phyloP scores from a whole-genome alignment of 2,329 filamentous ascomycete species.

The Aspergillus sp. region DNA sequence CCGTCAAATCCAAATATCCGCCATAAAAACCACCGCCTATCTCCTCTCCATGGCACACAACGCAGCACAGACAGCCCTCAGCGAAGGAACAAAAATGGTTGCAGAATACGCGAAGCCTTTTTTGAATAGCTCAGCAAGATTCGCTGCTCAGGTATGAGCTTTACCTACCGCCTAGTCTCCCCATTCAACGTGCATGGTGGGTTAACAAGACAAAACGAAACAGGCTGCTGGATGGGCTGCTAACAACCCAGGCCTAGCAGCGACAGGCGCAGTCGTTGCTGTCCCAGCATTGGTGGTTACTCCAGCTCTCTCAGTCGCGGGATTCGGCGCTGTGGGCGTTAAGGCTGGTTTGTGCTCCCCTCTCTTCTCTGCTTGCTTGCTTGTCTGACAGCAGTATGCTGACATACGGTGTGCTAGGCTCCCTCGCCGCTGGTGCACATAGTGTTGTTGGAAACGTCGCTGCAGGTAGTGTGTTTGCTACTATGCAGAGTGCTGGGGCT shows the following conservation, averaged over 20 bases:
- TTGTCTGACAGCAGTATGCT: background rate
- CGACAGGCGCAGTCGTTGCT: background rate
- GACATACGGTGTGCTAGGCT: background rate
- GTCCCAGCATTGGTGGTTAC: background rate
- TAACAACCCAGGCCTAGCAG: background rate
- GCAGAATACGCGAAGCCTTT: background rate
- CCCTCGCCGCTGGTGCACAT: constrained; percentile 6
- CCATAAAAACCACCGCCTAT: background rate
- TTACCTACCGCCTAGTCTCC: background rate
- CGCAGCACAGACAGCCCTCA: background rate
- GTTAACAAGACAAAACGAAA: background rate
- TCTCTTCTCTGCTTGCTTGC: background rate
- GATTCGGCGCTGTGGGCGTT: background rate
- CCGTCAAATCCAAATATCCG: background rate
- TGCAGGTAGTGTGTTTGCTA: constrained; percentile 6
- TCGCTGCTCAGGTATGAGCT: background rate
- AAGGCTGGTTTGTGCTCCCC: background rate
- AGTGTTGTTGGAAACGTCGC: constrained; percentile 13
- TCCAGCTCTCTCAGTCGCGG: background rate
- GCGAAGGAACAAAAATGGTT: background rate
- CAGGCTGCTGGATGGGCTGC: background rate
- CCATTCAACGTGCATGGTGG: background rate
- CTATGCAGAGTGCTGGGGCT: constrained; percentile 15
- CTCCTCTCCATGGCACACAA: background rate
- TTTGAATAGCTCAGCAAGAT: background rate